Evolutionary conservation across 306 rosid species (phyloP).

Genomic region (Astragalus membranaceus): DNA sequence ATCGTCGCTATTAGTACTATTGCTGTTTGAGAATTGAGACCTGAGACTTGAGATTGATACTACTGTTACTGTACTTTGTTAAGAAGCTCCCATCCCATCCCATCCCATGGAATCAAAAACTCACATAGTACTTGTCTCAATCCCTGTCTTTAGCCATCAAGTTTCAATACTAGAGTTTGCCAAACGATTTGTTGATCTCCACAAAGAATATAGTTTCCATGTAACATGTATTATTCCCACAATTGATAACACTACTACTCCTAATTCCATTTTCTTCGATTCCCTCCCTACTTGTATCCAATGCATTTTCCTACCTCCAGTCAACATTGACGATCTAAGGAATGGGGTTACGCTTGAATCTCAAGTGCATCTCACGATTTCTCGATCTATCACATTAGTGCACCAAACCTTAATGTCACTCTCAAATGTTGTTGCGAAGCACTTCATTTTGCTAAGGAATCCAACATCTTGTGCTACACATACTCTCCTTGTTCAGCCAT

Average conservation of each 20-base stretch:
- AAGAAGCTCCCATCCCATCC: too few relatives aligned
- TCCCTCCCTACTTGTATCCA: slow-evolving; percentile 19
- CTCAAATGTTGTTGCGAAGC: slow-evolving; percentile 17
- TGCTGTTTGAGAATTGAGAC: too few relatives aligned
- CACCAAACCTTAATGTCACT: slow-evolving; percentile 7
- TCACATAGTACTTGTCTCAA: slow-evolving; percentile 26
- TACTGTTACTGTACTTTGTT: background rate
- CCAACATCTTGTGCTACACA: slow-evolving; percentile 19
- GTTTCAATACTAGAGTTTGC: slow-evolving; percentile 33
- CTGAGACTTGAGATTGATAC: too few relatives aligned
- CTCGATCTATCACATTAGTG: slow-evolving; percentile 17
- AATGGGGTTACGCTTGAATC: background rate
- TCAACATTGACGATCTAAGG: background rate
- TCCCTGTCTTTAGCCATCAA: slow-evolving; percentile 26
- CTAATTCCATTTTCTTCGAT: background rate
- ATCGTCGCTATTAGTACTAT: too few relatives aligned
- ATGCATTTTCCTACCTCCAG: slow-evolving; percentile 30
- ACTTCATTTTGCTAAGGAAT: slow-evolving; percentile 20
- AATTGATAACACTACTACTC: background rate
- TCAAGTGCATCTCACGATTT: slow-evolving; percentile 2
- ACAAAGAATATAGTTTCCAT: background rate
- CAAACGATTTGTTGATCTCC: slow-evolving; percentile 18
- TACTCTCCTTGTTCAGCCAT: slow-evolving; percentile 31
- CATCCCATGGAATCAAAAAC: slow-evolving; percentile 25
- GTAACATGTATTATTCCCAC: slow-evolving; percentile 37